Evolutionary conservation across 2,329 filamentous ascomycete species (phyloP), one percentile per base, ranked within the genome.

Genomic region (Colletotrichum coccodes): DNA sequence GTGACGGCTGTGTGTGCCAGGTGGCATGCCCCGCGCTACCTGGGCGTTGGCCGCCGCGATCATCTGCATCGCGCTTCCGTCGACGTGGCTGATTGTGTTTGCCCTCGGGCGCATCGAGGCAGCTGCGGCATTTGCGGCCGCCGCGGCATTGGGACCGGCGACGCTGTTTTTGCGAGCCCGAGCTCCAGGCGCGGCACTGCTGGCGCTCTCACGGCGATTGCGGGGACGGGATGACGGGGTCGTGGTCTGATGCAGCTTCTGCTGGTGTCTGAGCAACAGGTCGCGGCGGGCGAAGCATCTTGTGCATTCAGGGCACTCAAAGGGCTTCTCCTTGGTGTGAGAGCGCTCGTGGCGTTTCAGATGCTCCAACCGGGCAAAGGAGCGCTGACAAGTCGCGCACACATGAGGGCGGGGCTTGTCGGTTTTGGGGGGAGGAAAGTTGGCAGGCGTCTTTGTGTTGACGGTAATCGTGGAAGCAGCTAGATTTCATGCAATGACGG

Each of bases 271-370:
- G 73, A 99, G 85, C 63, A 99, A 87, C 73, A 99, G 83, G 80
- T 99, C 96, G 73, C 96, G 90, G 70, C 96, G 90, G 69, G 96
- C 96, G 81, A 99, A 99, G 83, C 96, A 98, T 82, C 96, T 86
- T 42, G 94, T 89, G 81, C 96, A 99, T 80, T 98, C 94, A 32
- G 94, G 94, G 76, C 96, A 99, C 81, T 98, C 94, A 75, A 99
- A 99, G 1, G 96, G 96, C 85, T 99, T 99, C 83, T 99, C 95
- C 80, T 99, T 98, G 50, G 95, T 98, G 79, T 98, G 95, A n/a
- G 94, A 97, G 71, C 96, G 90, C 83, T 98, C 96, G 81, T 99
- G 96, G 70, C 96, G 92, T 84, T 99, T 99, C 73, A 99, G 84
- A 80, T 99, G 96, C 83, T 99, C 96, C 75, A 99, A 84, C 70